Evolutionary conservation across 2,329 filamentous ascomycete genomes (phyloP).

Genomic region (Colletotrichum gloeosporioides): DNA sequence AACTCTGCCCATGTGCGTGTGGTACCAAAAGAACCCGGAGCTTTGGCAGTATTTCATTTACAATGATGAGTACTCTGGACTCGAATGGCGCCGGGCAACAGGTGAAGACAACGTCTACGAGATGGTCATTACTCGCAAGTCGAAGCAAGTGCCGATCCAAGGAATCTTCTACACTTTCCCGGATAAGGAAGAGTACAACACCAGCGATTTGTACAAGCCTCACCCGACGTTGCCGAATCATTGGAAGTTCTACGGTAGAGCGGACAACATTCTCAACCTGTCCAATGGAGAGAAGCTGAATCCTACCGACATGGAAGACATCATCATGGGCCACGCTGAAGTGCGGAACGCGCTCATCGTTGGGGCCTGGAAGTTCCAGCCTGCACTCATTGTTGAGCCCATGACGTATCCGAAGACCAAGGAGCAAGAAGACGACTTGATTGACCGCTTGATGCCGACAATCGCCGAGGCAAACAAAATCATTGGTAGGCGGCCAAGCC

Average conservation of each 20-base stretch:
- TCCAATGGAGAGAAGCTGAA: slow-evolving; percentile 58
- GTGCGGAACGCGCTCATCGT: slow-evolving; percentile 50
- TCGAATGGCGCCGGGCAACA: slow-evolving; percentile 39
- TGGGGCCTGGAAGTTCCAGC: slow-evolving; percentile 50
- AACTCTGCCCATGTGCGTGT: slow-evolving; percentile 31
- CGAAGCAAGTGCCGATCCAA: slow-evolving; percentile 36
- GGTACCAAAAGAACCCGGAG: slow-evolving; percentile 34
- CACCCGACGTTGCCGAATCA: slow-evolving; percentile 40
- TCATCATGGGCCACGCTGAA: slow-evolving; percentile 40
- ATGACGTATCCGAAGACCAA: slow-evolving; percentile 28
- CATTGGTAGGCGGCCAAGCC: background rate
- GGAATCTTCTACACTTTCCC: slow-evolving; percentile 48
- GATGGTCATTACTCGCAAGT: slow-evolving; percentile 43
- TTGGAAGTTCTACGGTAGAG: slow-evolving; percentile 37
- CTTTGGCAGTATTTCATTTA: slow-evolving; percentile 24
- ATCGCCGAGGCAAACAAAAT: slow-evolving; percentile 46
- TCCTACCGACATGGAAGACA: slow-evolving; percentile 44
- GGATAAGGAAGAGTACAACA: slow-evolving; percentile 38
- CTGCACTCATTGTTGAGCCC: slow-evolving; percentile 54
- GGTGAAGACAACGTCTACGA: slow-evolving; percentile 37
- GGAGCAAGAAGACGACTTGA: slow-evolving; percentile 29
- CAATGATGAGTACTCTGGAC: slow-evolving; percentile 43
- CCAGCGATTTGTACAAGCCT: slow-evolving; percentile 47
- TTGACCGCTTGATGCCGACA: slow-evolving; percentile 49
- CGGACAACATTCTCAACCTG: slow-evolving; percentile 51